Conservation (phyloP, 2,329 filamentous ascomycete species). For the Geosmithia morbida region DNA sequence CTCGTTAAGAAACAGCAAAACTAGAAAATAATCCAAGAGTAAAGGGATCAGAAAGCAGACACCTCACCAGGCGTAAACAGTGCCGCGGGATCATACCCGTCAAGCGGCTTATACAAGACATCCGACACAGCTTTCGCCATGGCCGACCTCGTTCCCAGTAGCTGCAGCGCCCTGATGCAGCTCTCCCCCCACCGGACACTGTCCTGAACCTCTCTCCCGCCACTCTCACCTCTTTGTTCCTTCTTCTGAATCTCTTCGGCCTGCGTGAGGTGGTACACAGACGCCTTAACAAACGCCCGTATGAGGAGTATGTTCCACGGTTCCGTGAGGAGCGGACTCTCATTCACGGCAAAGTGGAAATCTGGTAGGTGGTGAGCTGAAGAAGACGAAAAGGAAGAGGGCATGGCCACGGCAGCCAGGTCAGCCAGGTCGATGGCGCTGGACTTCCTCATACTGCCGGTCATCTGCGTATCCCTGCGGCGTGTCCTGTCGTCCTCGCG, state of each 20-base stretch:
- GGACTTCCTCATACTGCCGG: slow-evolving; percentile 22
- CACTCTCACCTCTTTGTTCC: slow-evolving; percentile 7
- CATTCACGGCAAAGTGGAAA: slow-evolving; percentile 37
- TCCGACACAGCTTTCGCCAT: slow-evolving; percentile 13
- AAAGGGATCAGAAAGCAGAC: not conserved
- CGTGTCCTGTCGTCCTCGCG: slow-evolving; percentile 9
- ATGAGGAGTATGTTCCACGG: slow-evolving; percentile 44
- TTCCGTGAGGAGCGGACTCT: slow-evolving; percentile 42
- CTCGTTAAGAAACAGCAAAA: no score
- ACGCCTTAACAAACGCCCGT: slow-evolving; percentile 34
- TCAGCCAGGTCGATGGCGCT: slow-evolving; percentile 31
- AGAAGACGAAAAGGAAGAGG: slow-evolving; percentile 3
- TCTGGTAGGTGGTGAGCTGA: slow-evolving; percentile 14
- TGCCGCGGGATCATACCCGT: not conserved
- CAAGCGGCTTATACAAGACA: not conserved
- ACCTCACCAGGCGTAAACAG: not conserved
- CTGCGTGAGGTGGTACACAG: slow-evolving; percentile 19
- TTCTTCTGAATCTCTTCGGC: slow-evolving; percentile 12
- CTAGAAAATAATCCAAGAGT: no score
- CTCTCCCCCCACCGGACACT: slow-evolving; percentile 24
- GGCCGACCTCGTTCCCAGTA: slow-evolving; percentile 40
- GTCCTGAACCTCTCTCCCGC: slow-evolving; percentile 7
- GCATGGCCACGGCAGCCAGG: slow-evolving; percentile 28
- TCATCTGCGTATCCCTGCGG: slow-evolving; percentile 16
- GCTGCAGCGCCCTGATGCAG: slow-evolving; percentile 38